Base-by-base conservation (phyloP, 2,329 filamentous ascomycete genomes). In the Colletotrichum chrysophilum region DNA sequence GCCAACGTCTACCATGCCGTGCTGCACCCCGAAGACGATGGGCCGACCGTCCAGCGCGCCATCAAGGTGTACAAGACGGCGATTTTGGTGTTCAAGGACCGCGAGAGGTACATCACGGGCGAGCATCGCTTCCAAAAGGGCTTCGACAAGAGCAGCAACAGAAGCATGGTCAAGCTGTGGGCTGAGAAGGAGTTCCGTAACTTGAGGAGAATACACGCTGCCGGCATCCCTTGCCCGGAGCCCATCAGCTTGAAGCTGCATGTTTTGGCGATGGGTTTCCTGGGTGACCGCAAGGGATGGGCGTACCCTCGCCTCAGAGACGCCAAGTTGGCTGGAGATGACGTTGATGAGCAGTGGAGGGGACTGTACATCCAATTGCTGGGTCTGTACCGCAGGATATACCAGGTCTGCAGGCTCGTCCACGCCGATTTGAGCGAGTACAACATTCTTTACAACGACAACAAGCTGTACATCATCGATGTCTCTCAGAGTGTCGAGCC, bases 31-130 rank as follows among this genome's bases (percentile, higher is more conserved):
- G 87, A 89, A 2, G 87, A 88, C n/a, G 88, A 92, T 8, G 89
- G 90, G 12, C 86, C 89, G 24, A 86, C 91, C 1, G 86, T 93
- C 1, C 95, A 98, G 81, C 92, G 95, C 65, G 97, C 97, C 14
- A 96, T 98, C 88, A 99, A 99, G 87, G 95, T 99, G 66, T 99
- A 99, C 91, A 99, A 99, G 90, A 99, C 97, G 9, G 94, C 95
- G 70, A 99, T 99, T 78, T 88, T 99, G 36, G 96, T 97, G 28
- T 99, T 99, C 92, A 98, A 98, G 87, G 97, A 99, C 86, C 92
- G 97, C 74, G 96, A 98, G 85, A 94, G 96, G 81, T 99, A 99
- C 85, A 97, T 99, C 77, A 94, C 94, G 1, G 97, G 97, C 78
- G 97, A 99, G 86, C 96, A 96, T 86, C 91, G 97, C 28, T 99